Percentiles rank a stretch among this genome's conserved stretches.
phyloP scores from a whole-genome alignment of 441 rosid genomes.

The Gossypium lobatum region DNA sequence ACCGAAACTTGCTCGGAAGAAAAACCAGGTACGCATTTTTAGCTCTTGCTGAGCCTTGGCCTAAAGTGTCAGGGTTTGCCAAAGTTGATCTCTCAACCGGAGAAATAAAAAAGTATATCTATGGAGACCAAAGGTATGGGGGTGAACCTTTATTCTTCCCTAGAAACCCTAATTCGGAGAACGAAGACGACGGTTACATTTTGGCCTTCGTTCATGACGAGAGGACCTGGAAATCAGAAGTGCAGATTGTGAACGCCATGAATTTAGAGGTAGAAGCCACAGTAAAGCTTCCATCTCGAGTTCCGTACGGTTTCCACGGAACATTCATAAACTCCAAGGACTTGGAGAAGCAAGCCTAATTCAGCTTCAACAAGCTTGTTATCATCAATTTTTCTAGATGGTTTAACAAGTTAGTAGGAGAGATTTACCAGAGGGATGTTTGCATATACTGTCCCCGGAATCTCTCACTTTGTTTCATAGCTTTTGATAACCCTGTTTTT shows the following conservation, averaged over 20 bases:
- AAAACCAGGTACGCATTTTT: constrained; percentile 58
- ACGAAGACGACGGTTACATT: constrained; percentile 57
- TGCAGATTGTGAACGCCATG: constrained; percentile 57
- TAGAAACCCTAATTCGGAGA: constrained; percentile 9
- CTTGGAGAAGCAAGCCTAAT: constrained; percentile 43
- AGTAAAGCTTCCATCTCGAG: constrained; percentile 69
- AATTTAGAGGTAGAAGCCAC: constrained; percentile 54
- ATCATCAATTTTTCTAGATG: neutral
- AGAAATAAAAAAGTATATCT: constrained; percentile 35
- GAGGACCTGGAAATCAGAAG: constrained; percentile 51
- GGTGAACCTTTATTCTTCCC: constrained; percentile 78
- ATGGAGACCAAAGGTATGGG: constrained; percentile 59
- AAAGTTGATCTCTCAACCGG: constrained; percentile 68
- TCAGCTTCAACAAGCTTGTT: neutral
- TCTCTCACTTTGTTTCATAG: constrained; percentile 22
- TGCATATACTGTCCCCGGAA: constrained; percentile 38
- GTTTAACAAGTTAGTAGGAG: constrained; percentile 6
- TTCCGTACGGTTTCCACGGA: constrained; percentile 90
- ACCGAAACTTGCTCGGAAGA: constrained; percentile 56
- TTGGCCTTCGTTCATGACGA: constrained; percentile 69
- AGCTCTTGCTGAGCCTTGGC: constrained; percentile 88
- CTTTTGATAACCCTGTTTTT: constrained; percentile 3
- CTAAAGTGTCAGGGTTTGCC: constrained; percentile 81
- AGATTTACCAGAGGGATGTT: constrained; percentile 41
- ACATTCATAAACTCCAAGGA: constrained; percentile 55